Percentiles rank a stretch among this genome's conserved stretches.
phyloP scores from a whole-genome alignment of 2,329 filamentous ascomycete species.

The Neofusicoccum umdonicola region DNA sequence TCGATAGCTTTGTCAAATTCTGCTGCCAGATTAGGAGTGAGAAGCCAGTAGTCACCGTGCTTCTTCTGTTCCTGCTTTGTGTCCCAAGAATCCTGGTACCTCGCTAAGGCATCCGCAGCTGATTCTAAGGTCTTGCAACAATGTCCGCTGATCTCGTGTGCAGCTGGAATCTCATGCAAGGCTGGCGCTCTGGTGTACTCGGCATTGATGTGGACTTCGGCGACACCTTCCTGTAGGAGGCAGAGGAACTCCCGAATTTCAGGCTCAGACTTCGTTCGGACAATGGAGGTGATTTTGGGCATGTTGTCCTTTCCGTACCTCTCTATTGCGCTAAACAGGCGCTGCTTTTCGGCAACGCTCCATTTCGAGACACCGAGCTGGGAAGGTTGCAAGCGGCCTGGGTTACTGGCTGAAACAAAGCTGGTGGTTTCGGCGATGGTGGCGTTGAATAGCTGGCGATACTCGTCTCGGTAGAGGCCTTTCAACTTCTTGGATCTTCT shows the following conservation, averaged over 20 bases:
- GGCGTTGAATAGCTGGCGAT: slow-evolving; percentile 36
- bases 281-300: slow-evolving; percentile 58
- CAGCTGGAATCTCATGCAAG: slow-evolving; percentile 62
- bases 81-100: slow-evolving; percentile 64
- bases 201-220: slow-evolving; percentile 37
- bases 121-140: slow-evolving; percentile 66
- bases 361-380: slow-evolving; percentile 66
- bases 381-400: background rate
- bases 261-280: slow-evolving; percentile 69
- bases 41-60: slow-evolving; percentile 66
- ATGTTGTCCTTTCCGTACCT: slow-evolving; percentile 64
- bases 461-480: slow-evolving; percentile 47
- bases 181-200: slow-evolving; percentile 40
- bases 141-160: slow-evolving; percentile 66
- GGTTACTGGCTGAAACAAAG: background rate
- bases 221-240: slow-evolving; percentile 55
- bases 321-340: slow-evolving; percentile 65
- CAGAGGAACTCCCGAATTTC: slow-evolving; percentile 71
- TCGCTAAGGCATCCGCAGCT: slow-evolving; percentile 64
- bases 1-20: slow-evolving; percentile 32
- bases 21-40: slow-evolving; percentile 46
- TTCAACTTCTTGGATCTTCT: slow-evolving; percentile 31
- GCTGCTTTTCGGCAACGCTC: slow-evolving; percentile 67
- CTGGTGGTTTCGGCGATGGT: slow-evolving; percentile 23
- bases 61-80: slow-evolving; percentile 57